Base-by-base conservation (phyloP, 1,139 yeast genomes). In the Meyerozyma elateridarum region DNA sequence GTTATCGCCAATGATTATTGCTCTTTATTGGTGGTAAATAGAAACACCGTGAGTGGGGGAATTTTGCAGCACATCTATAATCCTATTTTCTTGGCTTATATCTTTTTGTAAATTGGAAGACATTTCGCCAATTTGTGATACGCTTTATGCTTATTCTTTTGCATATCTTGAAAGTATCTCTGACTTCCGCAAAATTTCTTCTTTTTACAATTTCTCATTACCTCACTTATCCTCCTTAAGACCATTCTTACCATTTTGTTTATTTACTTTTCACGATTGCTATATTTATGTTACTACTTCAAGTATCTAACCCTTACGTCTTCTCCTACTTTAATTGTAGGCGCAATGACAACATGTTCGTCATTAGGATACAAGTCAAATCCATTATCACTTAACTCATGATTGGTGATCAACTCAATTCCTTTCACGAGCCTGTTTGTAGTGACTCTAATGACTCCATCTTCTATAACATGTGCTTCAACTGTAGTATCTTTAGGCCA, bases 311-410 rank as follows among this genome's bases (percentile, higher is more conserved):
- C 8, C 8, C 9, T 18, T 5, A 24, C 15, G n/a, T n/a, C 17
- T 6, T 24, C 27, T 11, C 27, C 27, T 11, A 8, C 18, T 18
- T 14, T 24, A n/a, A 24, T 13, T 8, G 9, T 13, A 2, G 27
- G 27, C 12, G 50, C 41, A 15, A 18, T 28, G 6, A 56, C 46
- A 8, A 37, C 36, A 18, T 41, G 40, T 3, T 32, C 33, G 15
- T 61, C 64, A 4, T 57, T 58, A 0, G 73, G 73, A 44, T 66
- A 64, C 25, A 68, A 37, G 39, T 68, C 74, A 36, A 68, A 51
- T 9, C 72, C 73, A 40, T 68, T 70, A 41, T 69, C 75, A 20
- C 51, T 51, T 29, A 52, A 42, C 20, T 46, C 45, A 6, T 42
- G 37, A 26, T 50, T 54, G 13, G 48, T 40, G 5, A 37, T 32